These are phyloP conservation scores for Trichosanthes cucumerina DNA, from an alignment of 306 rosid genomes.

Conservation along the genomic window DNA sequence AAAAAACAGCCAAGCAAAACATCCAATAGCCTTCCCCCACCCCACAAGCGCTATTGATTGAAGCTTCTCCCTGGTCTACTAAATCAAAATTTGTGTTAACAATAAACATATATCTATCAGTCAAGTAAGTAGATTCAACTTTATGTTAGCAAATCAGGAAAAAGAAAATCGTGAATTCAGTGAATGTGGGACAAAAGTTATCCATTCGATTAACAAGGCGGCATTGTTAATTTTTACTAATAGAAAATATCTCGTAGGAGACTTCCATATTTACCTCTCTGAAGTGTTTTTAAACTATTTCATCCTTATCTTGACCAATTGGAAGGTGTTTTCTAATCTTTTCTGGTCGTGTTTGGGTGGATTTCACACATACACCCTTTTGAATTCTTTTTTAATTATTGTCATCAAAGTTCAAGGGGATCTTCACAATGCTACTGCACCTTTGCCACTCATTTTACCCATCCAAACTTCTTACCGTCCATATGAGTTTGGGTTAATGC, in stretches of 20 bases:
- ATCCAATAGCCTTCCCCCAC: not conserved
- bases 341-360: not conserved
- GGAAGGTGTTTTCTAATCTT: not conserved
- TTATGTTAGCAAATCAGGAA: not conserved
- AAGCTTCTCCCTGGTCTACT: not conserved
- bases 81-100: not conserved
- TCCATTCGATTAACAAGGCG: not conserved
- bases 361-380: not conserved
- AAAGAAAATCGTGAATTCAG: not conserved
- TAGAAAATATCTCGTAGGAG: not conserved
- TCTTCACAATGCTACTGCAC: not conserved
- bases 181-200: not conserved
- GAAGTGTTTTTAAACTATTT: not conserved
- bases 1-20: not conserved
- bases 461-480: not conserved
- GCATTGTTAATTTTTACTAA: not conserved
- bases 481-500: not conserved
- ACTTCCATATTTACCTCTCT: not conserved
- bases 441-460: not conserved
- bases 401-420: not conserved
- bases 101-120: not conserved
- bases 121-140: not conserved
- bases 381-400: not conserved
- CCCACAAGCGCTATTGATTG: not conserved
- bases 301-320: not conserved